These are phyloP conservation scores for Monilinia fructigena DNA, from an alignment of 2,329 filamentous ascomycete species.

Conservation along the genomic window DNA sequence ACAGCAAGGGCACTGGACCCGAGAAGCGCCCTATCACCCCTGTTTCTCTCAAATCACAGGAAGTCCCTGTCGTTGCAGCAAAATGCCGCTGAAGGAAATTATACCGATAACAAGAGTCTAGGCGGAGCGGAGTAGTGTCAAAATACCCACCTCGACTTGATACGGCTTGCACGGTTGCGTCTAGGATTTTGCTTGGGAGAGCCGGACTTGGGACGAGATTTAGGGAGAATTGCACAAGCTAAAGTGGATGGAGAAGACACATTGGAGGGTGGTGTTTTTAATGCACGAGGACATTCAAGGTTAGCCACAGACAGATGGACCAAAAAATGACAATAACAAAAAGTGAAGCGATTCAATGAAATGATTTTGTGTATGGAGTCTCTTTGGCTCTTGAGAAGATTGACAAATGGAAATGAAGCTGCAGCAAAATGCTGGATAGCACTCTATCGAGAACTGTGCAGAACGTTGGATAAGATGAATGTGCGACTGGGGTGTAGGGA, in stretches of 20 bases:
- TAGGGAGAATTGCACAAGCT: constrained; percentile 22
- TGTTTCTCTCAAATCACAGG: constrained; percentile 31
- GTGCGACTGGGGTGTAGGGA: constrained; percentile 35
- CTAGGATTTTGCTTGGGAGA: constrained; percentile 26
- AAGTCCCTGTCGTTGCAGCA: constrained; percentile 30
- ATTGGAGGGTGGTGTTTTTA: constrained; percentile 24
- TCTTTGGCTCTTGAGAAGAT: constrained; percentile 31
- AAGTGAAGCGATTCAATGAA: constrained; percentile 33
- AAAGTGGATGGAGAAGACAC: constrained; percentile 25
- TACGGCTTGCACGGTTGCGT: constrained; percentile 32
- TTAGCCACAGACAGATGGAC: constrained; percentile 31
- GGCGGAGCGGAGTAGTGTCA: constrained; percentile 31
- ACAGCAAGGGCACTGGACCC: constrained; percentile 37
- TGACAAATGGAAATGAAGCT: constrained; percentile 36
- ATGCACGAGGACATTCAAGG: constrained; percentile 26
- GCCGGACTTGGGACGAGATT: constrained; percentile 26
- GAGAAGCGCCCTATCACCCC: constrained; percentile 35
- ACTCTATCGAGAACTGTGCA: constrained; percentile 37
- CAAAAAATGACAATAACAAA: constrained; percentile 32
- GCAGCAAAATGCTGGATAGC: constrained; percentile 31
- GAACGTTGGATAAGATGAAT: constrained; percentile 37
- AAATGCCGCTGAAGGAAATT: constrained; percentile 34
- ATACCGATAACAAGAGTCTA: constrained; percentile 28
- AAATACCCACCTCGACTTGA: constrained; percentile 26
- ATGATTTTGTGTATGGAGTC: constrained; percentile 30